Conservation (phyloP, 257 asterid genomes). For the Ajuga chamaepitys region DNA sequence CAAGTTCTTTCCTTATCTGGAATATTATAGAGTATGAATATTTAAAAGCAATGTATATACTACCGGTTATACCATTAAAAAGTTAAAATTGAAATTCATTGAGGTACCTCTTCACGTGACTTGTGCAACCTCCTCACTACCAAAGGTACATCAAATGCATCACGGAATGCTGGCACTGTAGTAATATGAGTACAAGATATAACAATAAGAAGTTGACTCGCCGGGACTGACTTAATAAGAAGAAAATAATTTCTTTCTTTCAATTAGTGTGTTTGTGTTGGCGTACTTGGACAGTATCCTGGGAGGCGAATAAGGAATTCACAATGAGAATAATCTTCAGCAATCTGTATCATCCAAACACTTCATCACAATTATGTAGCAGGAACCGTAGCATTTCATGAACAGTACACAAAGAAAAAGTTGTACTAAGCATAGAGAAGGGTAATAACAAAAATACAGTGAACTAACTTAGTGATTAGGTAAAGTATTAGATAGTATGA, state of each 20-base stretch:
- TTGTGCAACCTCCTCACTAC: constrained; percentile 94
- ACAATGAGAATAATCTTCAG: constrained; percentile 97
- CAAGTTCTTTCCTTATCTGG: constrained; percentile 83
- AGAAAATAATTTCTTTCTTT: background rate
- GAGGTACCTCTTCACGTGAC: constrained; percentile 63
- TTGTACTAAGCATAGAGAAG: background rate
- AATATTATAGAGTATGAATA: constrained; percentile 13
- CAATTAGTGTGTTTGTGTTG: background rate
- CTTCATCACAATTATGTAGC: background rate
- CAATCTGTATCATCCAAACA: constrained; percentile 54
- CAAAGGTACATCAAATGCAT: constrained; percentile 89
- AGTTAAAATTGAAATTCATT: background rate
- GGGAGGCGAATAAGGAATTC: constrained; percentile 97
- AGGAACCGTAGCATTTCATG: background rate
- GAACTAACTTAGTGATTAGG: no score
- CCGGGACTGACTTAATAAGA: background rate
- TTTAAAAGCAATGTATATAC: background rate
- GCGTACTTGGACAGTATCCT: constrained; percentile 96
- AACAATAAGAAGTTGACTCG: background rate
- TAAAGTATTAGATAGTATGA: no score
- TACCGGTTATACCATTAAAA: background rate
- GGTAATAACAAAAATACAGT: background rate
- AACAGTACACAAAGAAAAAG: background rate
- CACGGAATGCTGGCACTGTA: constrained; percentile 98
- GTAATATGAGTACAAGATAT: background rate